Conservation (phyloP, 371 early-diverging fungal genomes). For the Homolaphlyctis polyrhiza region DNA sequence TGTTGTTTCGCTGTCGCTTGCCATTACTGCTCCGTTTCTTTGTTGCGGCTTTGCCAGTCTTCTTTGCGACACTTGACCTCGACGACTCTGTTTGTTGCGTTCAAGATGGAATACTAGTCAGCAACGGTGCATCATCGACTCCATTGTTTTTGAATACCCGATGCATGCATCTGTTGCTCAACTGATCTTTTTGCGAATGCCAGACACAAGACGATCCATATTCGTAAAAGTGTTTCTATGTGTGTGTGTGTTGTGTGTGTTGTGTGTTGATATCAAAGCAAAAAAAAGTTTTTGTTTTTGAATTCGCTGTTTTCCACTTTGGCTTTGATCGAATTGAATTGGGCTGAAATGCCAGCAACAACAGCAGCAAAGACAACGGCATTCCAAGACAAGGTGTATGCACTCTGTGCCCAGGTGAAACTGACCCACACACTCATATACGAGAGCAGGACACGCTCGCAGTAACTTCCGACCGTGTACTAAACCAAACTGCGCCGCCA, state of each 20-base stretch:
- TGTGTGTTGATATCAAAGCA: no score
- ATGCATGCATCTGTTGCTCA: no score
- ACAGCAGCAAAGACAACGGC: conserved; percentile 29
- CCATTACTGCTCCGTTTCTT: not conserved
- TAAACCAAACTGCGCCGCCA: not conserved
- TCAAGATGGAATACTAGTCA: no score
- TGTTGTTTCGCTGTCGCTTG: not conserved
- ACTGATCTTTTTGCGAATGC: no score
- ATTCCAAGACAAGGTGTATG: conserved; percentile 71
- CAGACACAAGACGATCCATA: no score
- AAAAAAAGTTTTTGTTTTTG: not conserved
- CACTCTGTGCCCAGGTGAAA: conserved; percentile 52
- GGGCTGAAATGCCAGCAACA: not conserved
- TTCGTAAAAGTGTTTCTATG: no score
- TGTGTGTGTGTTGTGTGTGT: no score
- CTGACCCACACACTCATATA: no score
- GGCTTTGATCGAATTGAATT: not conserved
- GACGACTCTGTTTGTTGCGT: no score
- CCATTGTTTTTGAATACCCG: no score
- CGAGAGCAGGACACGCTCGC: not conserved
- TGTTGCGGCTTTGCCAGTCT: not conserved
- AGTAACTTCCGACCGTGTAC: not conserved
- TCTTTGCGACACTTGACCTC: not conserved
- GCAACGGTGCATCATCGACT: no score
- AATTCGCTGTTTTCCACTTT: not conserved